phyloP scores from a whole-genome alignment of 441 rosid genomes.

The Eruca vesicaria region DNA sequence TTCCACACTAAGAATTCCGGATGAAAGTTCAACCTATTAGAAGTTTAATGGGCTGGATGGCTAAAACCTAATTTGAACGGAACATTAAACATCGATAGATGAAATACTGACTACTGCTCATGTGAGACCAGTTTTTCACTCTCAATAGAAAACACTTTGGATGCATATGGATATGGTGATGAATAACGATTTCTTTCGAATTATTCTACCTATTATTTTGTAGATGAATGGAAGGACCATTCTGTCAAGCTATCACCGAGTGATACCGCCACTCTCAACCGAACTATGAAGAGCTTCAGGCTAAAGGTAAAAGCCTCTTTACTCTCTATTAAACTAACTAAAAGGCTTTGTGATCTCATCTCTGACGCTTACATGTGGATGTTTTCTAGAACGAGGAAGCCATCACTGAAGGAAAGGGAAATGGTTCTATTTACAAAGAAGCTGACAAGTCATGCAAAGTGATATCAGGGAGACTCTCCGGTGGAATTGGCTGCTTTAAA shows the following conservation, averaged over 20 bases:
- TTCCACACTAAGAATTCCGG: too few species aligned
- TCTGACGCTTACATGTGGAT: background rate
- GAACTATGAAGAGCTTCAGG: slow-evolving; percentile 55
- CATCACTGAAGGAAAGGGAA: slow-evolving; percentile 37
- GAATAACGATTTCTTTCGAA: background rate
- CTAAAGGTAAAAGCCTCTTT: slow-evolving; percentile 57
- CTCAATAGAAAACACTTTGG: background rate
- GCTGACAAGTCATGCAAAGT: slow-evolving; percentile 68
- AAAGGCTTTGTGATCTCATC: background rate
- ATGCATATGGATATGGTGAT: background rate
- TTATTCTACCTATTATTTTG: slow-evolving; percentile 20
- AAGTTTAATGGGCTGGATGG: background rate
- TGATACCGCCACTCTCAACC: slow-evolving; percentile 49
- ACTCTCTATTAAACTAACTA: background rate
- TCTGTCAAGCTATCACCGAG: slow-evolving; percentile 45
- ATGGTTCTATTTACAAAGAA: slow-evolving; percentile 42
- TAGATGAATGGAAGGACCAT: slow-evolving; percentile 63
- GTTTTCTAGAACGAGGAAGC: slow-evolving; percentile 65
- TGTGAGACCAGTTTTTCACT: background rate
- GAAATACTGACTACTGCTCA: background rate
- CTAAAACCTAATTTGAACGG: background rate
- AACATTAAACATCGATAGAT: background rate
- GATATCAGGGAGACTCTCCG: slow-evolving; percentile 44
- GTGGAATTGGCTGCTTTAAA: slow-evolving; percentile 52
- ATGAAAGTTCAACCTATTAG: background rate